Conservation (phyloP, 257 asterid species). For the Paraleonurus japonicus region DNA sequence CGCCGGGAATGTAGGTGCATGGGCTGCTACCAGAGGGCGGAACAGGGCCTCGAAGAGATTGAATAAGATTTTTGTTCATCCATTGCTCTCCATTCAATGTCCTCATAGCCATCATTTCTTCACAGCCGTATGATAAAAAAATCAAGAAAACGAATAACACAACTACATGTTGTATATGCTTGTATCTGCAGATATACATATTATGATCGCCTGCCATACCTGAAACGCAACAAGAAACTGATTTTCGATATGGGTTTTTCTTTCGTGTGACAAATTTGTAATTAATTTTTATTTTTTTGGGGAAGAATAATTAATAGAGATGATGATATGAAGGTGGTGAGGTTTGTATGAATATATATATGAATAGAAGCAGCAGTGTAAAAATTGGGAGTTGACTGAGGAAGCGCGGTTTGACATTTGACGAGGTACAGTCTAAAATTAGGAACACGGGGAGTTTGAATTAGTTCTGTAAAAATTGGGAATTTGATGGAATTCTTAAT, state of each 20-base stretch:
- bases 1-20: conserved; percentile 54
- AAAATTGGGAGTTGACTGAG: conserved; percentile 26
- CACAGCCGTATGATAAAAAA: neutral
- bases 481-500: neutral
- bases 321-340: neutral
- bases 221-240: neutral
- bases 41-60: conserved; percentile 48
- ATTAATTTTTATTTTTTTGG: neutral
- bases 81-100: conserved; percentile 30
- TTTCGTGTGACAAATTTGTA: neutral
- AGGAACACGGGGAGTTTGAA: conserved; percentile 17
- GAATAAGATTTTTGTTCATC: conserved; percentile 37
- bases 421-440: conserved; percentile 21
- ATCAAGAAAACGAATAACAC: conserved; percentile 17
- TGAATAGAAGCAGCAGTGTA: neutral
- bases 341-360: neutral
- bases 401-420: conserved; percentile 35
- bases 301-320: neutral
- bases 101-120: conserved; percentile 31
- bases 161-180: neutral
- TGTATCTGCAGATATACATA: neutral
- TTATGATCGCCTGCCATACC: neutral
- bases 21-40: conserved; percentile 37
- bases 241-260: neutral
- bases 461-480: neutral